Evolutionary conservation across 108 stramenopile genomes (phyloP).

Genomic region (Cyclotella atomus): DNA sequence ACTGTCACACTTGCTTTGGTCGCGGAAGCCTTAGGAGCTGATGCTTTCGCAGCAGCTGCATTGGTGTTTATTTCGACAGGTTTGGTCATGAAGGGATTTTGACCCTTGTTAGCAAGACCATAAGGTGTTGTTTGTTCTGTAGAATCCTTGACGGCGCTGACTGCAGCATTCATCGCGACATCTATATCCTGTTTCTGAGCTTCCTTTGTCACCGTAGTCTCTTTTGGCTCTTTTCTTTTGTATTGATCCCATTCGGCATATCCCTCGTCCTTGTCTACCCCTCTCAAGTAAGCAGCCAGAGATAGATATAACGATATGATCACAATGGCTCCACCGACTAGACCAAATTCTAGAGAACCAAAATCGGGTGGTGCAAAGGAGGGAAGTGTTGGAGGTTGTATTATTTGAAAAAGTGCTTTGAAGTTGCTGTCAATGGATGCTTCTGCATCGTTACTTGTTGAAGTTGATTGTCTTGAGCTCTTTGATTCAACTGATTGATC

Average conservation of each 20-base stretch:
- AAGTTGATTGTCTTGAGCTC: not conserved
- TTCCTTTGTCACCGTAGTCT: not conserved
- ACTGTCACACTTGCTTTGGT: not conserved
- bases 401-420: slow-evolving; percentile 13
- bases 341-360: not conserved
- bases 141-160: slow-evolving; percentile 4
- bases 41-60: not conserved
- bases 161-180: slow-evolving; percentile 8
- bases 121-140: slow-evolving; percentile 28
- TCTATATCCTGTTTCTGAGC: not conserved
- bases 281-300: slow-evolving; percentile 12
- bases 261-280: slow-evolving; percentile 13
- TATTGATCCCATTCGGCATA: slow-evolving; percentile 17
- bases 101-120: slow-evolving; percentile 29
- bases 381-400: not conserved
- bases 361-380: not conserved
- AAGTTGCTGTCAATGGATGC: not conserved
- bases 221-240: slow-evolving; percentile 5
- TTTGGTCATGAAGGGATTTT: slow-evolving; percentile 29
- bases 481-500: not conserved
- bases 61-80: not conserved
- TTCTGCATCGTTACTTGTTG: not conserved
- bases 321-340: not conserved
- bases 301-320: slow-evolving; percentile 2
- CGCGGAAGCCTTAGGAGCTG: not conserved